A percentile compares a stretch with the other conserved stretches of the same genome.
phyloP scores from a whole-genome alignment of 164 flowering plant species.

The Nelumbo lutea region DNA sequence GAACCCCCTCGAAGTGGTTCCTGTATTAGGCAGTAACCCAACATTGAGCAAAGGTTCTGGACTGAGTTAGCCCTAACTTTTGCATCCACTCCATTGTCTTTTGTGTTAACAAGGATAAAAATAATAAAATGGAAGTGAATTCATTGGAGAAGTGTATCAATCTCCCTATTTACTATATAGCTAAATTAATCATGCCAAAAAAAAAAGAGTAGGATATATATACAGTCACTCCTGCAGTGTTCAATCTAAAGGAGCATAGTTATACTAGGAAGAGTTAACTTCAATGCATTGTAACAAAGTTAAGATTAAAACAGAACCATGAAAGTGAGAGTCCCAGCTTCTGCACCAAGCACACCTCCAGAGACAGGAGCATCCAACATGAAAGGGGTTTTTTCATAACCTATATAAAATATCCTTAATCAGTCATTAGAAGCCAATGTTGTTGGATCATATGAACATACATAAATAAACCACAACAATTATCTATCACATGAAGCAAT shows the following conservation, averaged over 20 bases:
- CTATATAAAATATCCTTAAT: constrained; percentile 23
- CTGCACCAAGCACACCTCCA: constrained; percentile 93
- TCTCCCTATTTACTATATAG: too few relatives aligned
- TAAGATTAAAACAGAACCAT: constrained; percentile 48
- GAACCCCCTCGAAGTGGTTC: background rate
- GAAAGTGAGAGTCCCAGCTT: constrained; percentile 85
- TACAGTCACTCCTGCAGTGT: background rate
- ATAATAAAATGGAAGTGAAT: too few relatives aligned
- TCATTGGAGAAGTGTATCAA: too few relatives aligned
- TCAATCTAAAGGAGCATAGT: background rate
- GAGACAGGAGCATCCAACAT: constrained; percentile 99
- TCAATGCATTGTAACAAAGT: background rate
- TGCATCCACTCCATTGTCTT: too few relatives aligned
- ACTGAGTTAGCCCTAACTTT: background rate
- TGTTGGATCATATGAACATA: too few relatives aligned
- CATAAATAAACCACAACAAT: too few relatives aligned
- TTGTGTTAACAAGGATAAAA: too few relatives aligned
- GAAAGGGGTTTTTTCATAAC: constrained; percentile 34
- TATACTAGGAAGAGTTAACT: background rate
- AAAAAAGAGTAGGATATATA: too few relatives aligned
- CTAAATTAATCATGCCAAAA: too few relatives aligned
- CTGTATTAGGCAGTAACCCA: background rate
- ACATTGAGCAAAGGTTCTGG: background rate
- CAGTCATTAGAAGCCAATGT: constrained; percentile 2
- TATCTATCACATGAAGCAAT: too few relatives aligned